Base-by-base conservation (phyloP, 441 rosid species). In the Raphanus hybrid region DNA sequence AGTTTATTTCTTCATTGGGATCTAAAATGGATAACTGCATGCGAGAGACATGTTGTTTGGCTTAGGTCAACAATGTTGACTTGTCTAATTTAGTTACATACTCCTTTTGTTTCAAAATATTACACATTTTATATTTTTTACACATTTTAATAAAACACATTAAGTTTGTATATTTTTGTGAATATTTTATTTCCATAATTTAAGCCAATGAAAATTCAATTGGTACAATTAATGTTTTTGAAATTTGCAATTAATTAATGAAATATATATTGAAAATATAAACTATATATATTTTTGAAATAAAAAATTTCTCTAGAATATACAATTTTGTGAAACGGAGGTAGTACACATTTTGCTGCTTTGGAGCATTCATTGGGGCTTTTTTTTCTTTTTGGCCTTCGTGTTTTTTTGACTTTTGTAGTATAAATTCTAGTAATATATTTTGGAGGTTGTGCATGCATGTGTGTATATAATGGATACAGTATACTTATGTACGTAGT, bases 11-110 rank as follows among this genome's bases (percentile, higher is more conserved):
- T 70, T 68, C 76, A 65, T 80, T 70, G 82, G 80, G 82, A 75
- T 75, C 80, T 65, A 70, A 65, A 80, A 75, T 71, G 76, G 79
- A 75, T 80, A 75, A 70, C 65, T 80, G 79, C 82, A 80, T 80
- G 79, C 76, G 75, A 76, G 80, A 80, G 80, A 80, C 80, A 80
- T 72, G 77, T 80, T 75, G 74, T 75, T 76, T 67, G 61, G 80
- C 69, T 41, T 67, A 67, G 75, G 83, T 72, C 70, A 72, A 71
- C 65, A 76, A 45, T 76, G 67, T 74, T 74, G 78, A 79, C 75
- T 78, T 64, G 41, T n/a, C 75, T 63, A 74, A 79, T 37, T 37
- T 2, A 8, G 10, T 37, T 37, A 41, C 43, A 37, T 9, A 37
- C 43, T 23, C 26, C 2, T 2, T 23, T 2, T 23, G 2, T 23